A percentile compares a stretch with the other conserved stretches of the same genome.
phyloP scores from a whole-genome alignment of 2,329 filamentous ascomycete genomes.

The Harringtonia aguacate region DNA sequence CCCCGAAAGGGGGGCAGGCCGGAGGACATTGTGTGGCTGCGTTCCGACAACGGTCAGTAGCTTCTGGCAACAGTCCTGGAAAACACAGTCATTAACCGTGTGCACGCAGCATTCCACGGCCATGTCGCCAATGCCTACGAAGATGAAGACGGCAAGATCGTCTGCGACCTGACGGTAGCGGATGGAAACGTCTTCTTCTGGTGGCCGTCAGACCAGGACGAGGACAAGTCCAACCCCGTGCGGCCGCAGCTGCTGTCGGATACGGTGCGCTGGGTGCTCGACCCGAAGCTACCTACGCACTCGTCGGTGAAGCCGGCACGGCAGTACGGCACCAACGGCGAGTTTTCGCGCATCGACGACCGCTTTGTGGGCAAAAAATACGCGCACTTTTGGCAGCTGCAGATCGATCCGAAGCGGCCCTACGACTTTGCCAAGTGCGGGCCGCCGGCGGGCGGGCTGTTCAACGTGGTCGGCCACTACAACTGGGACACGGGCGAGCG shows the following conservation, averaged over 20 bases:
- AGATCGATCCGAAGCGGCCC: conserved; percentile 22
- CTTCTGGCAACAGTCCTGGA: too few relatives aligned
- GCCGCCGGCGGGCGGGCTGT: conserved; percentile 29
- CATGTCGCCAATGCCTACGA: conserved; percentile 38
- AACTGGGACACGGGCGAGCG: conserved; percentile 26
- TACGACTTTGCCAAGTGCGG: conserved; percentile 35
- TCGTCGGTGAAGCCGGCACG: conserved; percentile 25
- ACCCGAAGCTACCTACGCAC: conserved; percentile 23
- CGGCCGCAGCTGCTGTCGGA: conserved; percentile 26
- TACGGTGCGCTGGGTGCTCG: conserved; percentile 28
- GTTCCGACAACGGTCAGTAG: conserved; percentile 35
- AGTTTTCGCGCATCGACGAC: conserved; percentile 39
- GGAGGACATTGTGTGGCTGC: conserved; percentile 41
- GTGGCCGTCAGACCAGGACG: conserved; percentile 26
- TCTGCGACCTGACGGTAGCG: conserved; percentile 31
- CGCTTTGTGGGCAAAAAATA: conserved; percentile 32
- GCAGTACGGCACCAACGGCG: conserved; percentile 31
- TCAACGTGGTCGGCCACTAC: conserved; percentile 35
- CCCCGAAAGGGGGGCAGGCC: conserved; percentile 36
- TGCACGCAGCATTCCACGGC: conserved; percentile 35
- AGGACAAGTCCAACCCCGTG: conserved; percentile 11
- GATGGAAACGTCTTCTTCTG: conserved; percentile 35
- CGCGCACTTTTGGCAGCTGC: conserved; percentile 34
- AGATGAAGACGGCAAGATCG: conserved; percentile 31
- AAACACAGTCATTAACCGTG: too few relatives aligned